Evolutionary conservation across 768 basidiomycete genomes (phyloP).

Genomic region (Paxillus ammoniavirescens): DNA sequence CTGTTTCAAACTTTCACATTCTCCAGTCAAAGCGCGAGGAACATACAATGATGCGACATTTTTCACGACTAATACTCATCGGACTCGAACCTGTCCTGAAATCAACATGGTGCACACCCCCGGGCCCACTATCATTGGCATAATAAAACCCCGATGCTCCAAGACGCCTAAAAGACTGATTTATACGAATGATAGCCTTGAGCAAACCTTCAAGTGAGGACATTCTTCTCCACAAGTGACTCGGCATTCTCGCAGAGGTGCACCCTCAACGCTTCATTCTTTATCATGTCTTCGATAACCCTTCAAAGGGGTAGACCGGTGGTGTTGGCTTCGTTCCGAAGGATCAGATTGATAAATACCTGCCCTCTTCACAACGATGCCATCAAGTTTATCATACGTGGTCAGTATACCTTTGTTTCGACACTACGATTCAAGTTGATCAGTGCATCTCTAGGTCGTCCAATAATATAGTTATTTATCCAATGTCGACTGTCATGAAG

Average conservation of each 20-base stretch:
- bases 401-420: conserved; percentile 39
- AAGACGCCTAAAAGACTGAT: conserved; percentile 90
- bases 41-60: conserved; percentile 57
- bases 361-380: conserved; percentile 64
- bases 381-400: conserved; percentile 87
- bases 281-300: conserved; percentile 93
- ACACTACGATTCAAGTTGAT: background rate
- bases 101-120: too few relatives aligned
- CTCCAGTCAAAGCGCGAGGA: conserved; percentile 43
- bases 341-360: conserved; percentile 81
- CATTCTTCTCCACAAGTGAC: conserved; percentile 85
- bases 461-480: conserved; percentile 28
- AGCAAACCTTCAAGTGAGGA: conserved; percentile 45
- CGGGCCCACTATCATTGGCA: too few relatives aligned
- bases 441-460: conserved; percentile 47
- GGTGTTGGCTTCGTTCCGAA: conserved; percentile 92
- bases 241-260: conserved; percentile 70
- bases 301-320: conserved; percentile 81
- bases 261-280: conserved; percentile 73
- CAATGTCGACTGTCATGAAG: conserved; percentile 81
- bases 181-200: conserved; percentile 89
- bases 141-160: conserved; percentile 99
- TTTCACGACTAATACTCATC: conserved; percentile 59
- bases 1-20: conserved; percentile 42
- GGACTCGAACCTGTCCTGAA: conserved; percentile 53